These are phyloP conservation scores for Phyllosticta paracitricarpa DNA, from an alignment of 2,329 filamentous ascomycete genomes.

Conservation along the genomic window DNA sequence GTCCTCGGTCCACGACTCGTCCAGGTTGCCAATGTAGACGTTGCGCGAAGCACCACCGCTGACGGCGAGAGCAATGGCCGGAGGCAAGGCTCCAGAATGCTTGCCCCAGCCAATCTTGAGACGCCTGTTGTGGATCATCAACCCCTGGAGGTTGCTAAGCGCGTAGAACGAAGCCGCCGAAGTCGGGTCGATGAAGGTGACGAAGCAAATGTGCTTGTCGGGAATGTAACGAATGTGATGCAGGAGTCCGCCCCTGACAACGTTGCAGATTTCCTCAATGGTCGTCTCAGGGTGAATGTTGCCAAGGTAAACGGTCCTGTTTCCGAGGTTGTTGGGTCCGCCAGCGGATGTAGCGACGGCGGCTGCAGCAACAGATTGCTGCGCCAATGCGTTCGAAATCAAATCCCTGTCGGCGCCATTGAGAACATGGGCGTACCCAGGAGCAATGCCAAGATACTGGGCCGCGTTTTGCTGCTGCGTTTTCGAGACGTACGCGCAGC, in stretches of 20 bases:
- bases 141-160: constrained; percentile 87
- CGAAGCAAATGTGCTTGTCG: constrained; percentile 99
- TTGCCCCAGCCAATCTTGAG: constrained; percentile 99
- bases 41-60: constrained; percentile 96
- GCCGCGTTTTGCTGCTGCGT: constrained; percentile 98
- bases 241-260: constrained; percentile 86
- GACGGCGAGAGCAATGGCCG: constrained; percentile 89
- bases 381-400: constrained; percentile 90
- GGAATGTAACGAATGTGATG: constrained; percentile 99
- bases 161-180: constrained; percentile 97
- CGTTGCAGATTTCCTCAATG: constrained; percentile 99
- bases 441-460: constrained; percentile 93
- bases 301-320: constrained; percentile 93
- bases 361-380: constrained; percentile 93
- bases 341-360: constrained; percentile 94
- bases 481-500: constrained; percentile 97
- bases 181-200: constrained; percentile 97
- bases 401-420: constrained; percentile 93
- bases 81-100: constrained; percentile 91
- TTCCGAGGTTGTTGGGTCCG: constrained; percentile 93
- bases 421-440: constrained; percentile 90
- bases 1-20: constrained; percentile 96
- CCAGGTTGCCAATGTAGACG: constrained; percentile 94
- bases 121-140: constrained; percentile 98
- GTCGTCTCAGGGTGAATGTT: constrained; percentile 99